A percentile compares a stretch with the other conserved stretches of the same genome.
phyloP scores from a whole-genome alignment of 2,329 filamentous ascomycete genomes.

The Neobulgaria alba region DNA sequence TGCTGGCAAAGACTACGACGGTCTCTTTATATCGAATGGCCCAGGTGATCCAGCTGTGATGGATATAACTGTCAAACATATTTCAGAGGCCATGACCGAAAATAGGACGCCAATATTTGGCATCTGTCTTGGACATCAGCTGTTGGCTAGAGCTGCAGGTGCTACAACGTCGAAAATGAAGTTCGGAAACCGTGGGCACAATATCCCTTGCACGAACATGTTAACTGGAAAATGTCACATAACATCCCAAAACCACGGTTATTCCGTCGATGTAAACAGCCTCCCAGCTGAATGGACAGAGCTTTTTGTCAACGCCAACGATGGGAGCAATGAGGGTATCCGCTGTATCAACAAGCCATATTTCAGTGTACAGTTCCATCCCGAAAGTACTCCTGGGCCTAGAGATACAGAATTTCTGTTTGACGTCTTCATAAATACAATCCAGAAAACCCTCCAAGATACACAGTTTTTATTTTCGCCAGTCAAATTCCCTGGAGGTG shows the following conservation, averaged over 20 bases:
- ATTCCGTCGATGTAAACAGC: slow-evolving; percentile 74
- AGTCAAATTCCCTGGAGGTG: slow-evolving; percentile 82
- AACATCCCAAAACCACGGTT: slow-evolving; percentile 98
- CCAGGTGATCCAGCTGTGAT: slow-evolving; percentile 90
- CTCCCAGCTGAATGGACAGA: slow-evolving; percentile 79
- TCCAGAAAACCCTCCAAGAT: slow-evolving; percentile 62
- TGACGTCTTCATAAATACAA: slow-evolving; percentile 87
- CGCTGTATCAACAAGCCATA: slow-evolving; percentile 77
- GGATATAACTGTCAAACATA: slow-evolving; percentile 69
- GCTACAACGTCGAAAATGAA: slow-evolving; percentile 93
- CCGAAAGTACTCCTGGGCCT: slow-evolving; percentile 91
- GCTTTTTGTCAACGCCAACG: slow-evolving; percentile 96
- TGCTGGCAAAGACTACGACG: slow-evolving; percentile 79
- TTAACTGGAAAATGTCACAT: slow-evolving; percentile 96
- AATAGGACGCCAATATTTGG: slow-evolving; percentile 84
- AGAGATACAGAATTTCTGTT: slow-evolving; percentile 95
- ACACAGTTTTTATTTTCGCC: slow-evolving; percentile 58
- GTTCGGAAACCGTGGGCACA: slow-evolving; percentile 97
- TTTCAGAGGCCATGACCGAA: slow-evolving; percentile 66
- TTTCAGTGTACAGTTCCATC: slow-evolving; percentile 99
- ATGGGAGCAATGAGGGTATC: slow-evolving; percentile 96
- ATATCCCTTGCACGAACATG: slow-evolving; percentile 95
- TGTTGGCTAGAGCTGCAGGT: slow-evolving; percentile 80
- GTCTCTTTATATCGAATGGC: slow-evolving; percentile 95
- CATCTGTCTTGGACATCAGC: slow-evolving; percentile 92